These are phyloP conservation scores for Monilinia vaccinii-corymbosi DNA, from an alignment of 2,329 filamentous ascomycete genomes.

Conservation along the genomic window DNA sequence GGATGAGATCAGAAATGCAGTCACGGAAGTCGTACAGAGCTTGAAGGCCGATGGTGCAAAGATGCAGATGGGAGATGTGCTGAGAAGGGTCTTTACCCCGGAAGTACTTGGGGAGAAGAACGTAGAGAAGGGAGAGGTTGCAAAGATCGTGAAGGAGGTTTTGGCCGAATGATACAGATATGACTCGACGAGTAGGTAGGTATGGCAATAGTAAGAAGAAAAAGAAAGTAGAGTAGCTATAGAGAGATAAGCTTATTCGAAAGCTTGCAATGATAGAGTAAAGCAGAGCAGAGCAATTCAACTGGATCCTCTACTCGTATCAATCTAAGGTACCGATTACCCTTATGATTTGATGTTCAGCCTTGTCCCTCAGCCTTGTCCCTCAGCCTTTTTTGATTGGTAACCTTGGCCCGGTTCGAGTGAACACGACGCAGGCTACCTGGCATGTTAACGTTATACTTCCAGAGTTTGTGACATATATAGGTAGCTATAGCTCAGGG, in stretches of 20 bases:
- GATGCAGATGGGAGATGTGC: conserved; percentile 47
- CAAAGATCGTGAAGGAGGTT: conserved; percentile 49
- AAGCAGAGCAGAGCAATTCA: background rate
- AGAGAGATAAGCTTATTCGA: too few relatives aligned
- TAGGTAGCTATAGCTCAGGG: background rate
- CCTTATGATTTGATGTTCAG: background rate
- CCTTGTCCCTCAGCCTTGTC: background rate
- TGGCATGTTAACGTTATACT: conserved; percentile 1
- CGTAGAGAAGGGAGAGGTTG: conserved; percentile 53
- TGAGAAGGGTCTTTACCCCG: conserved; percentile 50
- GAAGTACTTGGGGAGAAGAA: conserved; percentile 52
- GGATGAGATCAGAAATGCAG: conserved; percentile 47
- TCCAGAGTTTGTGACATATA: conserved; percentile 6
- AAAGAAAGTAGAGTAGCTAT: background rate
- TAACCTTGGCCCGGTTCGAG: background rate
- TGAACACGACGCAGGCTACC: conserved; percentile 7
- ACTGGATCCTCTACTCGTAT: background rate
- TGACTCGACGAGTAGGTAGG: too few relatives aligned
- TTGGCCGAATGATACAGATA: conserved; percentile 18
- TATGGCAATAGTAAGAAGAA: background rate
- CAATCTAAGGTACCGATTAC: background rate
- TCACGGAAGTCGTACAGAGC: conserved; percentile 43
- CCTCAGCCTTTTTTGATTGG: conserved; percentile 1
- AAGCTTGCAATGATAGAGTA: background rate
- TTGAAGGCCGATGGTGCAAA: conserved; percentile 39